Percentiles rank a stretch among this genome's conserved stretches.
phyloP scores from a whole-genome alignment of 1,284 basidiomycete genomes.

The Apiotrichum gracile region DNA sequence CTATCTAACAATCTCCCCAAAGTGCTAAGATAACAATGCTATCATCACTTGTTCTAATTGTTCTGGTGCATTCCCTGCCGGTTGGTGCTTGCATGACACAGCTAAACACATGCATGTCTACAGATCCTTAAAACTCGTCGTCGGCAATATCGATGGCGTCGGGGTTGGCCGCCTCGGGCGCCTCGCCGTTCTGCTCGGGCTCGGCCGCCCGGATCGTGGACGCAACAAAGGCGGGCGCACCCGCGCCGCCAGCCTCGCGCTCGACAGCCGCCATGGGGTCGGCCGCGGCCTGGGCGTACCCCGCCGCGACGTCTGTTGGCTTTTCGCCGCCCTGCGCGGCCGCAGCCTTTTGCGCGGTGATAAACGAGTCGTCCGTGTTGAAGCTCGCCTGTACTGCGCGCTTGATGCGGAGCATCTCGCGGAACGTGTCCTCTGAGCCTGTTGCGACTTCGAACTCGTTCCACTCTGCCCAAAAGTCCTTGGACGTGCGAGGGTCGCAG shows the following conservation, averaged over 20 bases:
- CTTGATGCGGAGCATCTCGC: conserved; percentile 97
- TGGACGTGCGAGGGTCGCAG: conserved; percentile 86
- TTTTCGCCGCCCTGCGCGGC: conserved; percentile 48
- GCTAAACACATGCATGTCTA: not conserved
- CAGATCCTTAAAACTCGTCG: conserved; percentile 32
- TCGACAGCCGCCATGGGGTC: conserved; percentile 56
- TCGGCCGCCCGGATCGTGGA: conserved; percentile 47
- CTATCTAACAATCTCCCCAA: no score
- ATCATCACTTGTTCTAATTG: no score
- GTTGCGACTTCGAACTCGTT: conserved; percentile 94
- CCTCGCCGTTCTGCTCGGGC: conserved; percentile 25
- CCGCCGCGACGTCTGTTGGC: conserved; percentile 34
- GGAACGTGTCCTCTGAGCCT: conserved; percentile 96
- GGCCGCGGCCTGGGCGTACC: conserved; percentile 45
- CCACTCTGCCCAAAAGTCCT: conserved; percentile 95
- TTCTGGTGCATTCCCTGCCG: no score
- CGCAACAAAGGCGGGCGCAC: conserved; percentile 59
- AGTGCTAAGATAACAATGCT: no score
- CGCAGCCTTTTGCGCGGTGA: conserved; percentile 76
- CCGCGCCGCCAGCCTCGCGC: conserved; percentile 57
- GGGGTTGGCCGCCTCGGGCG: conserved; percentile 34
- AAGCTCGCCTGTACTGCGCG: conserved; percentile 96
- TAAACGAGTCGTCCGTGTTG: conserved; percentile 83
- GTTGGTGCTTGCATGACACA: not conserved
- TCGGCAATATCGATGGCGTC: conserved; percentile 47